A percentile compares a stretch with the other conserved stretches of the same genome.
phyloP scores from a whole-genome alignment of 2,329 filamentous ascomycete species.

The Chrysoporthe austroafricana region DNA sequence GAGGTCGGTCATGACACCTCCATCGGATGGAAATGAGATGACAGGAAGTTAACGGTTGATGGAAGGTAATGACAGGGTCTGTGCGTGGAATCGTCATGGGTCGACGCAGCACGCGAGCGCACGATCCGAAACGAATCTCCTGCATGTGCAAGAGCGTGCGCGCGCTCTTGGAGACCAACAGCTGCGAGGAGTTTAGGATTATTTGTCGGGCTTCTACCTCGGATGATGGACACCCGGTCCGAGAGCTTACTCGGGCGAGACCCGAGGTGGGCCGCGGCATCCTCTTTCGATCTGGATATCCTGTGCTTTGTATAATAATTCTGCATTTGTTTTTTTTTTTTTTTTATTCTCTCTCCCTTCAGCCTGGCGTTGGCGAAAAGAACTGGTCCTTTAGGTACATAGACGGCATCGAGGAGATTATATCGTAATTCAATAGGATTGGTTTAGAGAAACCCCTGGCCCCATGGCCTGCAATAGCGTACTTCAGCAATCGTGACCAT shows the following conservation, averaged over 20 bases:
- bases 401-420: conserved; percentile 11
- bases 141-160: not conserved
- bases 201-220: not conserved
- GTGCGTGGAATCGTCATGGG: not conserved
- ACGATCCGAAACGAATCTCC: not conserved
- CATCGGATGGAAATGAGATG: not conserved
- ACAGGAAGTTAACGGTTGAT: not conserved
- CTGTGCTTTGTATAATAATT: conserved; percentile 6
- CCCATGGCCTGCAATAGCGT: too few species aligned
- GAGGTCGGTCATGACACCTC: not conserved
- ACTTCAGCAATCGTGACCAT: not conserved
- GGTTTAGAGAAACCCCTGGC: not conserved
- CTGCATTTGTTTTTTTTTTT: not conserved
- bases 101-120: not conserved
- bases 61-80: not conserved
- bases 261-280: not conserved
- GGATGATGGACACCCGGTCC: not conserved
- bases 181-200: not conserved
- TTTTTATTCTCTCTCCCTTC: conserved; percentile 13
- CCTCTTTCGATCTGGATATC: not conserved
- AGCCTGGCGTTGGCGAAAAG: conserved; percentile 25
- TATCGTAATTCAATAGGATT: conserved; percentile 12
- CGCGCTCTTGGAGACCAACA: not conserved
- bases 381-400: conserved; percentile 18
- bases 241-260: not conserved